Evolutionary conservation across 495 filamentous ascomycete species (phyloP).

Genomic region (Penicillium goetzii): DNA sequence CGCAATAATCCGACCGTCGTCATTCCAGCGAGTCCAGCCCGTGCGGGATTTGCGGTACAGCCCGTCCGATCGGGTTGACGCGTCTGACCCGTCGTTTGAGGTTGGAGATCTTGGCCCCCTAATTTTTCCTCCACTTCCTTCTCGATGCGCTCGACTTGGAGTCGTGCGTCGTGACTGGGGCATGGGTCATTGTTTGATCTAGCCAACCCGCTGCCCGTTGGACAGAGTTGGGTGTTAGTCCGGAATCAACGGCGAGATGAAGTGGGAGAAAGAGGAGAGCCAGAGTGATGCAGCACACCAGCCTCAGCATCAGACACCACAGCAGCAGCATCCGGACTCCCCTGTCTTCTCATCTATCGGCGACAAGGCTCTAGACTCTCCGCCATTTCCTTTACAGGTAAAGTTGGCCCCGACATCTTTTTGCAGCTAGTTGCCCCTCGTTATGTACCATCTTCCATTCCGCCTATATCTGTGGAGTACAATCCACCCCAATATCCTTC

Average conservation of each 20-base stretch:
- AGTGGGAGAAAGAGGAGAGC: not conserved
- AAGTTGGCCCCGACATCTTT: not conserved
- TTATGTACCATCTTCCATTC: not conserved
- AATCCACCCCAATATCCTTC: not conserved
- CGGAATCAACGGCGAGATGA: slow-evolving; percentile 3
- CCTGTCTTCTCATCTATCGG: not conserved
- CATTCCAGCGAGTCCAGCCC: no score
- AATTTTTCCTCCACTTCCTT: not conserved
- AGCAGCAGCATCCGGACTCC: not conserved
- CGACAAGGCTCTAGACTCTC: not conserved
- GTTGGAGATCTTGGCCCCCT: not conserved
- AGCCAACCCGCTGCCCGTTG: not conserved
- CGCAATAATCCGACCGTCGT: not conserved
- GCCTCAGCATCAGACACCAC: not conserved
- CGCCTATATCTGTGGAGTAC: not conserved
- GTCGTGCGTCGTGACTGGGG: not conserved
- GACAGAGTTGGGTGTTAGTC: not conserved
- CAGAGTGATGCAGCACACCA: not conserved
- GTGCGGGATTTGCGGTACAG: not conserved
- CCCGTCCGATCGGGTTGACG: not conserved
- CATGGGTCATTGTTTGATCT: not conserved
- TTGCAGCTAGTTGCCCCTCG: not conserved
- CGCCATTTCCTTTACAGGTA: not conserved
- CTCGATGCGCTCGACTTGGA: not conserved
- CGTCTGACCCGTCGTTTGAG: not conserved